Conservation (phyloP, 257 asterid species). For the Leptodermis oblonga region DNA sequence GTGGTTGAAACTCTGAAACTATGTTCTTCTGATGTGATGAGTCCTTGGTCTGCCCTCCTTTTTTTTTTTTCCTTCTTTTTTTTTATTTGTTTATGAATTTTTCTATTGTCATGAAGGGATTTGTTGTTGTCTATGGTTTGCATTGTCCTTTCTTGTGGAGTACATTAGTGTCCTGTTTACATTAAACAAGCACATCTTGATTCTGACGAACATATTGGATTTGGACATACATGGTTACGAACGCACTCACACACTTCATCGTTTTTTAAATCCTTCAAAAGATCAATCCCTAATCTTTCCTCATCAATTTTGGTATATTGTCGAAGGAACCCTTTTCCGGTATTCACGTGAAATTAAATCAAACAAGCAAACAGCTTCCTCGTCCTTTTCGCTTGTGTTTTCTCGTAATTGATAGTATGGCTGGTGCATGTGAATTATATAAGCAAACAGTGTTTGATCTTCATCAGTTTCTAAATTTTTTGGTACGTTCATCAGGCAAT, state of each 20-base stretch:
- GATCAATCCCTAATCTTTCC: background rate
- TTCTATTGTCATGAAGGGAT: background rate
- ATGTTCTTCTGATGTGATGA: conserved; percentile 5
- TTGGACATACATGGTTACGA: background rate
- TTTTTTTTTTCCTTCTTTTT: too few relatives aligned
- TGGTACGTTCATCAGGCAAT: conserved; percentile 9
- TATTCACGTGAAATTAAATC: background rate
- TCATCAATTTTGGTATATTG: background rate
- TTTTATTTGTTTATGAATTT: background rate
- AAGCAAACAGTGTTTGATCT: too few relatives aligned
- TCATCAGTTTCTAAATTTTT: background rate
- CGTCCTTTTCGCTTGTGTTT: background rate
- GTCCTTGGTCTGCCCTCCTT: background rate
- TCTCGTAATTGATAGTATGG: too few relatives aligned
- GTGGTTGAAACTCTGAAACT: background rate
- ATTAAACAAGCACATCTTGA: too few relatives aligned
- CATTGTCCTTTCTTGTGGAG: background rate
- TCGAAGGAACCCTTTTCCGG: background rate
- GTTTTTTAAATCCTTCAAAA: background rate
- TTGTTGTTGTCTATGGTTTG: background rate
- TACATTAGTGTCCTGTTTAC: background rate
- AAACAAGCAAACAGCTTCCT: background rate
- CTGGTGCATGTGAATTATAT: background rate
- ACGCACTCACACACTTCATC: background rate
- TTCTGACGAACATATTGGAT: background rate